Evolutionary conservation across 257 asterid genomes (phyloP).

Genomic region (Apocynum venetum): DNA sequence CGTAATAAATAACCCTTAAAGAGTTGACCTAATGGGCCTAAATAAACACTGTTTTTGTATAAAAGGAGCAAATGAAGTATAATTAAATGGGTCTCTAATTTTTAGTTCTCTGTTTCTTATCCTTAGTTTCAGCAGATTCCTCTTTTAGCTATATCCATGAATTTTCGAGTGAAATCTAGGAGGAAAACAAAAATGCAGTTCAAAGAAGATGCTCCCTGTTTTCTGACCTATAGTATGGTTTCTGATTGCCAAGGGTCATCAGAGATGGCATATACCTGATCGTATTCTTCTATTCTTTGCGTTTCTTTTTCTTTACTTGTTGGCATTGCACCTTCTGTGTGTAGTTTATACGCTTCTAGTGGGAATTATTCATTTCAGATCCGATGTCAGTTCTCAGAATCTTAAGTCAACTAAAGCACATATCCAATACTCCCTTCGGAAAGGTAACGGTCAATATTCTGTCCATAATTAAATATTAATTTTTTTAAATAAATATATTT

Average conservation of each 20-base stretch:
- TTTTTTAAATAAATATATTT: no score
- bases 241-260: neutral
- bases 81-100: no score
- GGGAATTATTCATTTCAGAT: neutral
- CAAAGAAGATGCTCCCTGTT: slow-evolving; percentile 20
- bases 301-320: neutral
- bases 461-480: no score
- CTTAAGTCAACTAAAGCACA: no score
- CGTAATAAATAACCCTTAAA: no score
- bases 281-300: slow-evolving; percentile 13
- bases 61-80: no score
- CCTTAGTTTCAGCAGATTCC: slow-evolving; percentile 21
- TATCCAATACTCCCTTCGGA: no score
- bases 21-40: no score
- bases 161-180: neutral
- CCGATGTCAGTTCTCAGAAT: neutral
- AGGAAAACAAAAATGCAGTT: slow-evolving; percentile 3
- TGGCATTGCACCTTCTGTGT: neutral
- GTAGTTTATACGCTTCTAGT: neutral
- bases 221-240: neutral
- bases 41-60: no score
- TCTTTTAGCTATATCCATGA: slow-evolving; percentile 18
- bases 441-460: no score
- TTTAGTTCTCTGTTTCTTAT: no score
- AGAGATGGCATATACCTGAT: slow-evolving; percentile 25